These are phyloP conservation scores for Exserohilum turcica DNA, from an alignment of 2,329 filamentous ascomycete species.

Conservation along the genomic window DNA sequence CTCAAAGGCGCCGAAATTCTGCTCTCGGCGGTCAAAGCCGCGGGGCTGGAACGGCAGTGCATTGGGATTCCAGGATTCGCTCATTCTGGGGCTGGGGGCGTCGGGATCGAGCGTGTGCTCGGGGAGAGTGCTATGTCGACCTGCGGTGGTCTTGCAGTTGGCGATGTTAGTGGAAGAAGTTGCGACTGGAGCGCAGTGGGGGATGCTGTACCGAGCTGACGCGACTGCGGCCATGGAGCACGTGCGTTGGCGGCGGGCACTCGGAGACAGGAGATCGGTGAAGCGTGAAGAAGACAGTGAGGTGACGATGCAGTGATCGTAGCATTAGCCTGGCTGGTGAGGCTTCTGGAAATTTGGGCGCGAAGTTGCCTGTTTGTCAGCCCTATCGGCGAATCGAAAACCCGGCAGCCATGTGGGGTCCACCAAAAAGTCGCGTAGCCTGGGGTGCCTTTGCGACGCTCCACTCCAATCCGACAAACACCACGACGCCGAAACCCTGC, in stretches of 20 bases:
- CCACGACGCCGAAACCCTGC: not conserved
- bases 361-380: slow-evolving; percentile 20
- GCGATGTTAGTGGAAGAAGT: slow-evolving; percentile 33
- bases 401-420: slow-evolving; percentile 18
- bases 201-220: slow-evolving; percentile 31
- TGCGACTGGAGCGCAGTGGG: slow-evolving; percentile 31
- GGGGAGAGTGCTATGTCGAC: slow-evolving; percentile 26
- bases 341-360: slow-evolving; percentile 6
- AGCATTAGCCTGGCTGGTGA: slow-evolving; percentile 15
- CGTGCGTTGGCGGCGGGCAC: slow-evolving; percentile 17
- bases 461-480: not conserved
- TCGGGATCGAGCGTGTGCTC: slow-evolving; percentile 10
- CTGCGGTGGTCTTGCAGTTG: slow-evolving; percentile 26
- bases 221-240: slow-evolving; percentile 34
- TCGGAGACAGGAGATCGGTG: slow-evolving; percentile 13
- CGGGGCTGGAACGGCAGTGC: slow-evolving; percentile 28
- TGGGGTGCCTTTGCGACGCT: slow-evolving; percentile 1
- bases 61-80: slow-evolving; percentile 25
- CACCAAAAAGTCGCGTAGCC: slow-evolving; percentile 19
- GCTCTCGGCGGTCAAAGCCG: slow-evolving; percentile 14
- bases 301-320: slow-evolving; percentile 13
- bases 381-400: slow-evolving; percentile 15
- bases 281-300: slow-evolving; percentile 9
- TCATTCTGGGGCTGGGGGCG: slow-evolving; percentile 26
- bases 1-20: slow-evolving; percentile 15